phyloP scores from a whole-genome alignment of 805 yeast species.

The Myxozyma geophila region DNA sequence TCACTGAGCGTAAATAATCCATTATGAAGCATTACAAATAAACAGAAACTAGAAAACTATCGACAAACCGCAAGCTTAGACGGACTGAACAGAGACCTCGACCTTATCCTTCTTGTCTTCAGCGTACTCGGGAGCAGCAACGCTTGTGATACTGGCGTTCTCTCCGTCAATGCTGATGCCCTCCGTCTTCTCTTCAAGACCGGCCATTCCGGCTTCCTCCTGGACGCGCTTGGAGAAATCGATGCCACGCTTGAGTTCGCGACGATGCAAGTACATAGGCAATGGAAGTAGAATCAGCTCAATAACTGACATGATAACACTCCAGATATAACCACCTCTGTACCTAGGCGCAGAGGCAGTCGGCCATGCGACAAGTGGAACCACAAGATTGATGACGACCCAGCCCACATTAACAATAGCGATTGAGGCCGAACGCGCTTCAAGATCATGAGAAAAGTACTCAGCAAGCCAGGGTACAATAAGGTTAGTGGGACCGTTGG shows the following conservation, averaged over 20 bases:
- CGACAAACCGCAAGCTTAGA: background rate
- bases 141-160: background rate
- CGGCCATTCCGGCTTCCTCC: slow-evolving; percentile 2
- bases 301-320: slow-evolving; percentile 19
- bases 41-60: background rate
- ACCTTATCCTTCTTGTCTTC: background rate
- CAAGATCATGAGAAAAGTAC: slow-evolving; percentile 27
- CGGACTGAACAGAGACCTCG: background rate
- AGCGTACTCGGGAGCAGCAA: background rate
- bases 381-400: slow-evolving; percentile 31
- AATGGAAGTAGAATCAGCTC: slow-evolving; percentile 23
- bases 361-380: slow-evolving; percentile 33
- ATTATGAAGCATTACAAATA: background rate
- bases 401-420: slow-evolving; percentile 35
- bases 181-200: slow-evolving; percentile 12
- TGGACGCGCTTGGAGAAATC: slow-evolving; percentile 6
- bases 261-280: slow-evolving; percentile 20
- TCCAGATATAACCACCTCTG: slow-evolving; percentile 29
- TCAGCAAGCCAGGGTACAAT: slow-evolving; percentile 34
- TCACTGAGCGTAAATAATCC: no score
- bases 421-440: slow-evolving; percentile 30
- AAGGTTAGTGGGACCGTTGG: slow-evolving; percentile 32
- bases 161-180: background rate
- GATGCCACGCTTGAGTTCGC: slow-evolving; percentile 23
- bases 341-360: slow-evolving; percentile 23